A percentile compares a stretch with the other conserved stretches of the same genome.
Evolutionary conservation across 2,329 filamentous ascomycete species (phyloP).

Genomic region (Ambrosiella beaveri): DNA sequence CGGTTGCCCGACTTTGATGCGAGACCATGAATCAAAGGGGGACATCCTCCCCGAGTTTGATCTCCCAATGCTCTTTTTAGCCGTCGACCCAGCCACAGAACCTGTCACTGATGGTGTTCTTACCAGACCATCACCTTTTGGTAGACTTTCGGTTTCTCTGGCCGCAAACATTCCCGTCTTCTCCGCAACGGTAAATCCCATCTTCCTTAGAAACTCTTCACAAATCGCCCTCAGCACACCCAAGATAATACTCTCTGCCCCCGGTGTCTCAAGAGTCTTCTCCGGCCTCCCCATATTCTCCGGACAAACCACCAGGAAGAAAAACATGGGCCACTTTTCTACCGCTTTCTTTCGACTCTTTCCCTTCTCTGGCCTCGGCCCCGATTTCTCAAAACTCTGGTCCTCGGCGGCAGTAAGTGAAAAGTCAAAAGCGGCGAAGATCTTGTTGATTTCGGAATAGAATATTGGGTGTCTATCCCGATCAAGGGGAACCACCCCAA

Average conservation of each 20-base stretch:
- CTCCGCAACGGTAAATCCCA: neutral
- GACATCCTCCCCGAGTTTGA: conserved; percentile 11
- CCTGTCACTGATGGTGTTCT: neutral
- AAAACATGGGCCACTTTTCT: conserved; percentile 82
- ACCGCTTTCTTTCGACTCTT: conserved; percentile 39
- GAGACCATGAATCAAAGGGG: conserved; percentile 24
- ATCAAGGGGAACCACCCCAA: conserved; percentile 52
- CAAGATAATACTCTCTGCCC: conserved; percentile 16
- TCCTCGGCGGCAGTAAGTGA: conserved; percentile 37
- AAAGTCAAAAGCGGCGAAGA: conserved; percentile 65
- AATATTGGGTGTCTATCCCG: conserved; percentile 45
- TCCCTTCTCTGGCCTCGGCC: conserved; percentile 28
- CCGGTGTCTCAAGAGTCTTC: conserved; percentile 1
- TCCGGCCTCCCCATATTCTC: neutral
- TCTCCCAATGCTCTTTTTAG: neutral
- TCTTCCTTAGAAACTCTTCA: conserved; percentile 55
- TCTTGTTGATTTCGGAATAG: conserved; percentile 59
- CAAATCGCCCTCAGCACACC: conserved; percentile 53
- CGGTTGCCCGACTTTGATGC: conserved; percentile 16
- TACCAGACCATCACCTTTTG: neutral
- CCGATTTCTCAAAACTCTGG: conserved; percentile 16
- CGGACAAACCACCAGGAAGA: conserved; percentile 43
- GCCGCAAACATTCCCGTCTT: neutral
- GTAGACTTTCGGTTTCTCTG: neutral
- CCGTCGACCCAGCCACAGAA: neutral